phyloP scores from a whole-genome alignment of 2,329 filamentous ascomycete species.

The Bertia moriformis region DNA sequence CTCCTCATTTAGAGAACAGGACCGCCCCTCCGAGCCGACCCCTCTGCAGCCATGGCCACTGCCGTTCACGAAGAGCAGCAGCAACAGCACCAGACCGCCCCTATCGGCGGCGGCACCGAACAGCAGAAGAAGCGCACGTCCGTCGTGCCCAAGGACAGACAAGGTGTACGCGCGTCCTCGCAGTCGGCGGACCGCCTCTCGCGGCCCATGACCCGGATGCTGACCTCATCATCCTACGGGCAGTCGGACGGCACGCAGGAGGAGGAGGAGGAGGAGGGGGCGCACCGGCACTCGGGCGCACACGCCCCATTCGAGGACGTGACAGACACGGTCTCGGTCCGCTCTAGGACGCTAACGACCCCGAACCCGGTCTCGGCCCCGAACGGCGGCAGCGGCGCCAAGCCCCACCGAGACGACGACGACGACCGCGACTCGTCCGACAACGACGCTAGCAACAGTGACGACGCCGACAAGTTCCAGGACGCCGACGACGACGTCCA shows the following conservation, averaged over 20 bases:
- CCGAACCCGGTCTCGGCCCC: no score
- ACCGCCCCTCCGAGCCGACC: no score
- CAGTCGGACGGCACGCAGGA: no score
- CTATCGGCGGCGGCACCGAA: no score
- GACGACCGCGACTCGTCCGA: constrained; percentile 12
- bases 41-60: no score
- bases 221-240: no score
- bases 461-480: constrained; percentile 9
- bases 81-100: no score
- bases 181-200: not conserved
- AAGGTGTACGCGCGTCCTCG: not conserved
- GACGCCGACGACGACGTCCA: constrained; percentile 2
- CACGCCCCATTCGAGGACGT: constrained; percentile 64
- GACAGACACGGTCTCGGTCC: constrained; percentile 45
- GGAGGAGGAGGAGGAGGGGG: no score
- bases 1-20: no score
- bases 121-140: no score
- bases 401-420: constrained; percentile 7
- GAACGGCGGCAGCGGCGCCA: constrained; percentile 3
- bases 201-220: not conserved
- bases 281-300: constrained; percentile 2
- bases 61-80: no score
- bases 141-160: no score
- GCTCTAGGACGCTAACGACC: constrained; percentile 24
- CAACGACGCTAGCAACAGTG: constrained; percentile 6